Conservation (phyloP, 2,329 filamentous ascomycete genomes). For the Aspergillus fumigatus region DNA sequence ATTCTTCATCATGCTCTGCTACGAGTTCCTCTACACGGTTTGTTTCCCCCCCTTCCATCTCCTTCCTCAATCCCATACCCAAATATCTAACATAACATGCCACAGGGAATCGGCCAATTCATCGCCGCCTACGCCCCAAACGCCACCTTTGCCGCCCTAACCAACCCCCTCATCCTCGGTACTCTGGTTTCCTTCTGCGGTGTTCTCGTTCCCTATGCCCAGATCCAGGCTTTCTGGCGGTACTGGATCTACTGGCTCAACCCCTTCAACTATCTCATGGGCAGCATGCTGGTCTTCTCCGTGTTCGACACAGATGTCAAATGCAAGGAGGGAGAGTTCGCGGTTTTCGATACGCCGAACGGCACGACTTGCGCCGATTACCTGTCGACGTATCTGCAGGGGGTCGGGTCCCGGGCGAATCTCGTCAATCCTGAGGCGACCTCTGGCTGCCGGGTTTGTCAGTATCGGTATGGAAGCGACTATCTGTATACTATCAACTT, state of each 20-base stretch:
- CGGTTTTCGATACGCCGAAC: slow-evolving; percentile 29
- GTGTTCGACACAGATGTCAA: slow-evolving; percentile 20
- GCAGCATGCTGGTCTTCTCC: slow-evolving; percentile 24
- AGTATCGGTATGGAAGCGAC: slow-evolving; percentile 54
- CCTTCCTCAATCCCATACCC: too few relatives aligned
- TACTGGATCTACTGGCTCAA: slow-evolving; percentile 32
- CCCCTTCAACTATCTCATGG: slow-evolving; percentile 30
- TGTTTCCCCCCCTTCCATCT: not conserved
- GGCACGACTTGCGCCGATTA: slow-evolving; percentile 56
- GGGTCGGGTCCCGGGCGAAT: slow-evolving; percentile 46
- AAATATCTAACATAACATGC: not conserved
- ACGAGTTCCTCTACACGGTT: slow-evolving; percentile 62
- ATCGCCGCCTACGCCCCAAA: slow-evolving; percentile 68
- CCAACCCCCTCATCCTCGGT: slow-evolving; percentile 67
- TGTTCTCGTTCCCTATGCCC: slow-evolving; percentile 26
- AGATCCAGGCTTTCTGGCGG: slow-evolving; percentile 29
- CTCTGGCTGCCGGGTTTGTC: slow-evolving; percentile 55
- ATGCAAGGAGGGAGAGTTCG: slow-evolving; percentile 23
- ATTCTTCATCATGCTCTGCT: slow-evolving; percentile 69
- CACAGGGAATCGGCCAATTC: slow-evolving; percentile 65
- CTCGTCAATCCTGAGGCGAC: slow-evolving; percentile 58
- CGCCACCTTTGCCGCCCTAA: slow-evolving; percentile 66
- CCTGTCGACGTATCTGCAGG: slow-evolving; percentile 47
- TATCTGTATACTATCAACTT: slow-evolving; percentile 59
- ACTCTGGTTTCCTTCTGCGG: slow-evolving; percentile 28